Base-by-base conservation (phyloP, 1,284 basidiomycete species). In the Violaceomyces palustris region DNA sequence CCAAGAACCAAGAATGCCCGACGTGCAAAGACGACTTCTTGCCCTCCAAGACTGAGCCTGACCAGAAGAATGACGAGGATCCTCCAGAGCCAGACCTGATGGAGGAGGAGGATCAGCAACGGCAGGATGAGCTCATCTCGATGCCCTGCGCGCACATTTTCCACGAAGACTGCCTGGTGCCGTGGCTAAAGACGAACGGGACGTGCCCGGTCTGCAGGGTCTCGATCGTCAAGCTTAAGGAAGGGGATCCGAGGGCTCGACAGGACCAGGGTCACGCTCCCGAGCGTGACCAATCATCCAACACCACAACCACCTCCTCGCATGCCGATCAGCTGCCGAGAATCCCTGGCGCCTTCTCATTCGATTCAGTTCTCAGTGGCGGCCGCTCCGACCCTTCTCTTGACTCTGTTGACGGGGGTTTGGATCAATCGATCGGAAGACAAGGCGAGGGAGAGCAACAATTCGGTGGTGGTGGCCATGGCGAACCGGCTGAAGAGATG, bases 171-270 rank as follows among this genome's bases (percentile, higher is more conserved):
- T 69, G 66, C 29, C 44, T 69, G 12, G 55, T 69, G 11, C 64
- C 64, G 21, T 69, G 66, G 66, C 48, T 69, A 21, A 39, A 50
- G 40, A 26, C 50, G 30, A 51, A 61, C 26, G 66, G 64, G 8
- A 62, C 64, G 1, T 69, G 66, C 26, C 66, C 66, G n/a, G 58
- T 69, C n/a, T 69, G 66, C 22, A 35, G 66, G 19, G 27, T 54
- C 19, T 50, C 50, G 15, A 54, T 62, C 31, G 59, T 40, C 23
- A 55, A 51, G 45, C 43, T 50, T 6, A 19, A 32, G 5, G 49
- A 38, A 24, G 45, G 45, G 1, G 42, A 44, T 2, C 28, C 28
- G 1, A 32, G 30, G 30, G 24, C 48, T 1, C 30, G 41, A 2
- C 41, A 30, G 27, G 45, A 48, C 9, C 30, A 38, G 17, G 26